Evolutionary conservation across 352 stramenopile species (phyloP).

Genomic region (Globisporangium okanoganense): DNA sequence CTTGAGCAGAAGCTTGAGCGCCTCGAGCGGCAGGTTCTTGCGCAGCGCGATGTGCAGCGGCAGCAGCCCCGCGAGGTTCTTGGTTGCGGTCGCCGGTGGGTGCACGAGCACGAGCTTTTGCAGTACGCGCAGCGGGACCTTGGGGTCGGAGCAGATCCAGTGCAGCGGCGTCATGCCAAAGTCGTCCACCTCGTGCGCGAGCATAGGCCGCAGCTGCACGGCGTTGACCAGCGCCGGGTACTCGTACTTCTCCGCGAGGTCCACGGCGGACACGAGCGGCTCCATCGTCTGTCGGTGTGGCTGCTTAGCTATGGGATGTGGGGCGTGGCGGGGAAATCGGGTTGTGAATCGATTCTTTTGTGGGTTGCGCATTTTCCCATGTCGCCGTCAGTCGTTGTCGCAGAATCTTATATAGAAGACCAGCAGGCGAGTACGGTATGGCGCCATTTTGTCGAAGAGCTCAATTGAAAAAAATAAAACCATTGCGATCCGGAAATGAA

Average conservation of each 20-base stretch:
- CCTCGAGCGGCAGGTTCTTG: constrained; percentile 53
- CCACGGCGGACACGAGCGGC: constrained; percentile 21
- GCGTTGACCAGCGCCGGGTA: constrained; percentile 39
- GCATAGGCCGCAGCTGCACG: constrained; percentile 34
- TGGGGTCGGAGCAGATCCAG: constrained; percentile 76
- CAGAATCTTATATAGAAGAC: not conserved
- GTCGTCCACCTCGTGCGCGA: constrained; percentile 43
- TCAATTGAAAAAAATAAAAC: not conserved
- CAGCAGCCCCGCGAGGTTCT: constrained; percentile 56
- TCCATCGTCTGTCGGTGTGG: constrained; percentile 2
- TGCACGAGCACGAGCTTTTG: constrained; percentile 54
- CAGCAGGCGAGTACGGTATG: not conserved
- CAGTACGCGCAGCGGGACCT: constrained; percentile 61
- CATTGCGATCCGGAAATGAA: not conserved
- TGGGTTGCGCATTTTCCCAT: not conserved
- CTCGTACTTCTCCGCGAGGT: constrained; percentile 42
- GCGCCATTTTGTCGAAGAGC: not conserved
- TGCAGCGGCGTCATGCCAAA: constrained; percentile 86
- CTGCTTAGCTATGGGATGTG: not conserved
- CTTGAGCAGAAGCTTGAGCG: constrained; percentile 63
- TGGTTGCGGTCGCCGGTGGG: constrained; percentile 28
- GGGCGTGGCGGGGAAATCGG: not conserved
- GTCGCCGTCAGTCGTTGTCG: not conserved
- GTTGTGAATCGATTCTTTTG: not conserved
- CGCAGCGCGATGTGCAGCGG: constrained; percentile 66